Base-by-base conservation (phyloP, 192 early-diverging fungal species). In the Coemansia sp. region DNA sequence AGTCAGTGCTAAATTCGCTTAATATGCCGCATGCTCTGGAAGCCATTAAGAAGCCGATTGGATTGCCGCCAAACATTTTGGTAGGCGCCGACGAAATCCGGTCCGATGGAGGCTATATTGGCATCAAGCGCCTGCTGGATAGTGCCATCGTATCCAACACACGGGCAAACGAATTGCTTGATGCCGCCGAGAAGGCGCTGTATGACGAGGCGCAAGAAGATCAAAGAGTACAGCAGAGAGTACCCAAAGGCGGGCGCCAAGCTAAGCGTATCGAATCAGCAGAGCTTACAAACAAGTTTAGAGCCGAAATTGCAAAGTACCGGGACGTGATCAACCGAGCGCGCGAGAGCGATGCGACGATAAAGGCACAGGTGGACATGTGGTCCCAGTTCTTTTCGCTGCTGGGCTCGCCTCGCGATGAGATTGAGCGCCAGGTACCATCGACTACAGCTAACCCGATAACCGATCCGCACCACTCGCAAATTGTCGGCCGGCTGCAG, bases 31-130 rank as follows among this genome's bases (percentile, higher is more conserved):
- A 84, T 14, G 66, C 91, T 6, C 71, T 92, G 14, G 87, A 92
- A 42, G 87, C 87, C 1, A 66, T 89, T 5, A 86, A 90, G 38
- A 88, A 91, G 60, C 90, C 90, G 4, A 82, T 89, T 9, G 89
- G 88, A 1, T 54, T 95, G 21, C 94, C 94, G 31, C 83, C 87
- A 2, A 75, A 80, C 3, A 68, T 96, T 2, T 36, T 94, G 6
- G 62, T 84, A 23, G 87, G 87, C 47, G 87, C 90, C 11, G 85
- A 88, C 31, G 93, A 95, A 61, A 84, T 96, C 18, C 76, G 85
- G 24, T 71, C 81, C 0, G 83, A 88, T 44, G 92, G 93, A 18
- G 93, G 93, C 0, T 71, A 79, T n/a, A 54, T 67, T 5, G 70
- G 75, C 5, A 68, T 95, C 6, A 83, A 88, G 56, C 84, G 85